Base-by-base conservation (phyloP, 352 stramenopile genomes). In the Thalassiosira pacifica region DNA sequence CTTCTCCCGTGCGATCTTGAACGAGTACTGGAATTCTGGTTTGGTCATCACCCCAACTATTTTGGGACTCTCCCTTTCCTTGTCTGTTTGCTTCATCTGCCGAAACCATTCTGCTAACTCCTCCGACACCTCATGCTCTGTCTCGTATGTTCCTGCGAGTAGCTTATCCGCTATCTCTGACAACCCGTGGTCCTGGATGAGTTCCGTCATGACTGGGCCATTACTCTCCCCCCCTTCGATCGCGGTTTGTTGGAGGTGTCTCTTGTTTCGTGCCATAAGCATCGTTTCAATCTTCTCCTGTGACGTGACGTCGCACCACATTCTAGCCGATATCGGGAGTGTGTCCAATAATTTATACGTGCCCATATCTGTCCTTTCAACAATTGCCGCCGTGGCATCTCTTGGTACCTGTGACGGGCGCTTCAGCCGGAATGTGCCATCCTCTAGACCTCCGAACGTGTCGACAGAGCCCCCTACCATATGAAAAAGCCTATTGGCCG, bases 231-330 rank as follows among this genome's bases (percentile, higher is more conserved):
- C 72, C 2, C 29, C 60, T 24, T 82, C 79, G 18, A 78, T 67
- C 26, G 1, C 13, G 11, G 40, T 61, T n/a, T 86, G 79, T 37
- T 81, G 71, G 16, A 86, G 45, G 57, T 86, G 71, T 0, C 79
- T 0, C 27, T 74, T 72, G 37, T 86, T 82, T 13, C 71, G 29
- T 55, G 57, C 26, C 2, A 74, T 6, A 0, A 86, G 60, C 19
- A 53, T 9, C 6, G 8, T 0, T 55, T 86, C 79, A 29, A 86
- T 74, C 10, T 81, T 31, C 0, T 1, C 10, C 19, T 42, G 63
- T 0, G 29, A 16, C 0, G 48, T 78, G 1, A 81, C 40, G 13
- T 85, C 60, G 0, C 34, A 37, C 67, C 76, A 84, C 16, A 78
- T 60, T 32, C 11, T 6, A 22, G 34, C 40, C 2, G 42, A 10